Base-by-base conservation (phyloP, 805 yeast species). In the Phaffomyces opuntiae region DNA sequence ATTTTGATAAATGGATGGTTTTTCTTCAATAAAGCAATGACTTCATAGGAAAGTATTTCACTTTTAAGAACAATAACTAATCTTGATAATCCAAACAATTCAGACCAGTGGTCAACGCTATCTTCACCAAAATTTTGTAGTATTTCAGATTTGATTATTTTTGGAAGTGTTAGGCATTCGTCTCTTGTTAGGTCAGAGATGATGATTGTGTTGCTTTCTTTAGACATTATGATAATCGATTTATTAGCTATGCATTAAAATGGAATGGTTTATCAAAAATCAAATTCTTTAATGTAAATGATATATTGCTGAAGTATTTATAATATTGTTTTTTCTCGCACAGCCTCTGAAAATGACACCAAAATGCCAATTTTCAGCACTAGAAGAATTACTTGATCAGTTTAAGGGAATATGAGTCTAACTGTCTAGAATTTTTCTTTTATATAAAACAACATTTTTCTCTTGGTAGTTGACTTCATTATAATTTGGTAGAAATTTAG, bases 81-180 rank as follows among this genome's bases (percentile, higher is more conserved):
- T 52, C 81, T 74, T 57, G 64, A 69, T 46, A 61, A 63, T 56
- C 55, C 77, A 29, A 57, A 62, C 50, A 61, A 63, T 51, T 64
- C 76, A 19, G 70, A 72, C 56, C 62, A 69, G 39, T 65, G 63
- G 34, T 57, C 51, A 16, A 58, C 45, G 36, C 40, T 21, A 12
- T 17, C 33, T 7, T 19, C 14, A 9, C 46, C 49, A 14, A 17
- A 14, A 48, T 43, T 56, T 35, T 19, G 14, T 25, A 37, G 38
- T n/a, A 59, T 42, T 2, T 52, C 53, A 3, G 33, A 12, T 37
- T 55, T 57, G 40, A 56, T 48, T 7, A 8, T 2, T 5, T 38
- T 32, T 9, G 62, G 60, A 11, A 55, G 42, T 4, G 43, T 41
- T 16, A 59, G 52, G 7, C 53, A 48, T 19, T 57, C 53, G 2